Evolutionary conservation across 2,329 filamentous ascomycete genomes (phyloP), one percentile per base, ranked within the genome.

Genomic region (Iodosphaeria phyllophila): DNA sequence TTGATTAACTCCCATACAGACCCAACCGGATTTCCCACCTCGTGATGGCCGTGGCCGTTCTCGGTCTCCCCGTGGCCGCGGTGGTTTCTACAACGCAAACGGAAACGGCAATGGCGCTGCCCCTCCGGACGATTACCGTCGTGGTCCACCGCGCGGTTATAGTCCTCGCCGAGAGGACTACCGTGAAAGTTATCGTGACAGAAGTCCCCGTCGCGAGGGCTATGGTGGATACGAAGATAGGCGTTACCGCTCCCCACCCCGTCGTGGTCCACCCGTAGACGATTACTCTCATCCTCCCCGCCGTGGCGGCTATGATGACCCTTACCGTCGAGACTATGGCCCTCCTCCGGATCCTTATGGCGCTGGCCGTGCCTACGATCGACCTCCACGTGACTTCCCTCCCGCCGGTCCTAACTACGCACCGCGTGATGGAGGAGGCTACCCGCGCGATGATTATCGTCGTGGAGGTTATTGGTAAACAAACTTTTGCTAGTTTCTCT

Each of bases 151-250:
- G 31, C 70, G 80, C 4, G 79, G 74, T 31, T 92, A 91, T 49
- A 91, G 77, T 49, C 84, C 83, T 33, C 74, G 76, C 35, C 71
- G 77, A 12, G 60, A 59, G 10, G 58, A 50, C 12, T 63, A 61
- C 36, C 68, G 64, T 24, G 73, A 77, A 32, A 73, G 77, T 35
- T 92, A 92, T 51, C 83, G 86, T 46, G 82, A 91, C 43, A 74
- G 84, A 40, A 86, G 80, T 42, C 76, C 76, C 29, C 74, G 76
- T 13, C 27, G 30, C 31, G 74, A 80, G 37, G 77, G 86, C 31
- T 92, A 92, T 53, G n/a, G n/a, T n/a, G n/a, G n/a, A n/a, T 92
- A 93, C 51, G 74, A 80, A 23, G 79, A 86, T 34, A 71, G 76
- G 43, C 68, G 74, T 24, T 83, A 84, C 23, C 74, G 80, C 29